phyloP scores from a whole-genome alignment of 805 yeast genomes.

The Schizosaccharomyces octosporus region DNA sequence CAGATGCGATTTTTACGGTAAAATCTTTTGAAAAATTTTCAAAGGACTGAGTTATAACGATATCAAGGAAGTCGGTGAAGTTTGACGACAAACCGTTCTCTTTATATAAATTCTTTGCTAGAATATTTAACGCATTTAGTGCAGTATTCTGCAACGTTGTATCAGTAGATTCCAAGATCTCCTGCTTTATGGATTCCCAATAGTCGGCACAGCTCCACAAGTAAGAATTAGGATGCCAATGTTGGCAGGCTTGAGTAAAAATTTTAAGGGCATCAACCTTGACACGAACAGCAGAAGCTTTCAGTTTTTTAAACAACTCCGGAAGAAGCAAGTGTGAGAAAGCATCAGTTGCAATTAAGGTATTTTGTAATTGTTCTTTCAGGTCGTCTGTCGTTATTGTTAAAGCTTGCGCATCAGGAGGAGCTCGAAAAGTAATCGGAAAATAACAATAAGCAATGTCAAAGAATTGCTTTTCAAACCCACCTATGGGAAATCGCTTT shows the following conservation, averaged over 20 bases:
- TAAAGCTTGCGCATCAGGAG: constrained; percentile 65
- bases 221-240: background rate
- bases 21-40: background rate
- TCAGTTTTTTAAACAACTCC: constrained; percentile 51
- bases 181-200: background rate
- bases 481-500: constrained; percentile 11
- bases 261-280: constrained; percentile 5
- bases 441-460: constrained; percentile 84
- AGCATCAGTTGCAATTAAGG: constrained; percentile 33
- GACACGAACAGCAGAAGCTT: constrained; percentile 48
- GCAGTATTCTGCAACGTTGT: background rate
- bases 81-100: background rate
- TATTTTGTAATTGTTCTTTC: constrained; percentile 16
- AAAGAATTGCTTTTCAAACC: constrained; percentile 29
- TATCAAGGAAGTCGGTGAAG: background rate
- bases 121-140: background rate
- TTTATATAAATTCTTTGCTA: background rate
- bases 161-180: background rate
- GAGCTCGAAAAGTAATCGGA: constrained; percentile 71
- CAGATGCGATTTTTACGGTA: background rate
- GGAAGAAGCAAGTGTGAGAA: constrained; percentile 57
- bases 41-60: background rate
- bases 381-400: constrained; percentile 53
- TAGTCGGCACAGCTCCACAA: background rate
- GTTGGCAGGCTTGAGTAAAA: background rate